A percentile compares a stretch with the other conserved stretches of the same genome.
Conservation (phyloP, 2,329 filamentous ascomycete genomes). For the Penicillium sclerotigenum region DNA sequence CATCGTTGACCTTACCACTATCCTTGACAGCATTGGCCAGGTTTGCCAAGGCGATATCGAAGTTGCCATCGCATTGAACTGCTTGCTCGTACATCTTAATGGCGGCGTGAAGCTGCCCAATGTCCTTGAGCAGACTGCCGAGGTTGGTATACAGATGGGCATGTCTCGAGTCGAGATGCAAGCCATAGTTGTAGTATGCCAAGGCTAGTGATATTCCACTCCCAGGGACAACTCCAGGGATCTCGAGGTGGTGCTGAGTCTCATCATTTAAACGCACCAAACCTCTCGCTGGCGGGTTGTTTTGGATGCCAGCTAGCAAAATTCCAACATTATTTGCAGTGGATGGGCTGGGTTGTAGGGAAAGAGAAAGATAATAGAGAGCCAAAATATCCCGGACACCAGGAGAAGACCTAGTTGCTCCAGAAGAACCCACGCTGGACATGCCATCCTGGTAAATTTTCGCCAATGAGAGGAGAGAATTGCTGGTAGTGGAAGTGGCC, state of each 20-base stretch:
- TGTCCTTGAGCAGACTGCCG: constrained; percentile 91
- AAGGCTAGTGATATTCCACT: constrained; percentile 85
- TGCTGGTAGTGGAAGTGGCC: constrained; percentile 89
- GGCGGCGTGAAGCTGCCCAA: constrained; percentile 84
- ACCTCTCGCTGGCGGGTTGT: constrained; percentile 50
- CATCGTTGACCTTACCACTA: constrained; percentile 85
- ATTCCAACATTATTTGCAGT: constrained; percentile 99
- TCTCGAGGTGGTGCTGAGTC: constrained; percentile 47
- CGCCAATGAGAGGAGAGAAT: constrained; percentile 86
- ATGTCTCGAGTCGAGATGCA: constrained; percentile 80
- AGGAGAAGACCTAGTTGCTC: constrained; percentile 60
- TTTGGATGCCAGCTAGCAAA: constrained; percentile 89
- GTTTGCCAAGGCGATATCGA: constrained; percentile 95
- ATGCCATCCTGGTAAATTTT: constrained; percentile 98
- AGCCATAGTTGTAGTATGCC: constrained; percentile 91
- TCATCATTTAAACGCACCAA: constrained; percentile 34
- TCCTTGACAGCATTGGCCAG: constrained; percentile 97
- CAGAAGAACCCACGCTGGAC: constrained; percentile 63
- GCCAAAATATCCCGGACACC: constrained; percentile 90
- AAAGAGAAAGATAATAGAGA: constrained; percentile 91
- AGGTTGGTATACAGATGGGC: constrained; percentile 97
- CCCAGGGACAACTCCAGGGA: constrained; percentile 78
- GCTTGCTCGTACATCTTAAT: constrained; percentile 98
- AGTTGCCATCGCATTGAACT: constrained; percentile 85
- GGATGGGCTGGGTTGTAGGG: constrained; percentile 90